A percentile compares a stretch with the other conserved stretches of the same genome.
These are phyloP conservation scores for Ophiostoma sp. DNA, from an alignment of 2,329 filamentous ascomycete genomes.

Conservation along the genomic window DNA sequence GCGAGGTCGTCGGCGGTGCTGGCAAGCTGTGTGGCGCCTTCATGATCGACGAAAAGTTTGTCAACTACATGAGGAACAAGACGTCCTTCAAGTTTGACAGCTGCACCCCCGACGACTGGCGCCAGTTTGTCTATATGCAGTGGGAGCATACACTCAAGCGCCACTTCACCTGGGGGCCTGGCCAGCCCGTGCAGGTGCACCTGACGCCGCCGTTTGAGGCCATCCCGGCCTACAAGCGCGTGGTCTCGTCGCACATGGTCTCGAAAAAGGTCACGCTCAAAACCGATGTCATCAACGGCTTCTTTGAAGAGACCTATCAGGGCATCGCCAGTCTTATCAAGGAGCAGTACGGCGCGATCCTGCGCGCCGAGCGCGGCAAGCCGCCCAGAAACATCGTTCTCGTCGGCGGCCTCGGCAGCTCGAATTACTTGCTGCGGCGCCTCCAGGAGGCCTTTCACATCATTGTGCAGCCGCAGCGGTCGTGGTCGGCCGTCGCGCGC, in stretches of 20 bases:
- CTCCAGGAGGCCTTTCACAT: conserved; percentile 36
- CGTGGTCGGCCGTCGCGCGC: conserved; percentile 48
- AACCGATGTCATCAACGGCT: conserved; percentile 32
- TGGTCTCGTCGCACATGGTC: background rate
- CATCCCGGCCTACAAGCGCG: background rate
- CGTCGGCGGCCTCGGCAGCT: conserved; percentile 47
- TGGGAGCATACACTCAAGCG: conserved; percentile 37
- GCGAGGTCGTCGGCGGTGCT: conserved; percentile 46
- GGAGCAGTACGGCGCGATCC: conserved; percentile 19
- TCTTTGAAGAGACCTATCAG: conserved; percentile 37
- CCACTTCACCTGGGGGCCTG: conserved; percentile 30
- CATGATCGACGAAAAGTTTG: conserved; percentile 46
- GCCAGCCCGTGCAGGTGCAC: conserved; percentile 3
- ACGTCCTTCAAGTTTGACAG: conserved; percentile 43
- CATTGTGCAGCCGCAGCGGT: conserved; percentile 45
- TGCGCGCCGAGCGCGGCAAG: conserved; percentile 19
- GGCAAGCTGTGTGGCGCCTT: conserved; percentile 48
- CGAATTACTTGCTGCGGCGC: conserved; percentile 40
- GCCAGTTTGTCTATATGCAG: conserved; percentile 42
- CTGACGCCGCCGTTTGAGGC: conserved; percentile 4
- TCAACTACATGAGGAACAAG: conserved; percentile 40
- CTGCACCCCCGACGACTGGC: conserved; percentile 39
- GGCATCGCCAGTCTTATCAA: conserved; percentile 42
- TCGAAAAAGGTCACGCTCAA: background rate
- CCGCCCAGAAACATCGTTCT: conserved; percentile 39